Evolutionary conservation across 2,329 filamentous ascomycete genomes (phyloP), one percentile per base, ranked within the genome.

Genomic region (Diaporthe nobilis): DNA sequence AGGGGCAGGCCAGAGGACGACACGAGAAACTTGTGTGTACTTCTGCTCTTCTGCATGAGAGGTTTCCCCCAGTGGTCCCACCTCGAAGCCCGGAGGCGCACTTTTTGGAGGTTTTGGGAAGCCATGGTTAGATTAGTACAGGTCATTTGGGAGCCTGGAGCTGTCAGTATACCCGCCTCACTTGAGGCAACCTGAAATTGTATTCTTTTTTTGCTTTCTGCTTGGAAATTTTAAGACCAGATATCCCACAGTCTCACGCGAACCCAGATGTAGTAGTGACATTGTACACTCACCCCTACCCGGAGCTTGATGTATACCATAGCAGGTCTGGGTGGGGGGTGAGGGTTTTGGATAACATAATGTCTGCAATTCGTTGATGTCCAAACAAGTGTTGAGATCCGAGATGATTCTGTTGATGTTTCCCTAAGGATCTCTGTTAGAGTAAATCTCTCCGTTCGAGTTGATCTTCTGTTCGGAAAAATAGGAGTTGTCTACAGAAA

Each of bases 141-240:
- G 71, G 44, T 51, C 42, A 39, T 37, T 55, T 49, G 58, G 37
- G 61, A 57, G 76, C 63, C 73, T 60, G 63, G 73, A 73, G 76
- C 68, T 75, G 71, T 71, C 44, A 71, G 65, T 75, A 77, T 73
- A 75, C 73, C 73, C 65, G 71, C 73, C 71, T 77, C 70, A 67
- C 51, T 75, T 53, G 71, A 75, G 73, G 71, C 68, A 67, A 25
- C 61, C 13, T 70, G 65, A 28, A 55, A 70, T 70, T 70, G 17
- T 70, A 55, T 70, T 70, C 15, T 4, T 25, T 53, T 53, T 53
- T 53, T 31, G 12, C 3, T 28, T 22, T 53, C 39, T n/a, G n/a
- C 39, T 17, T 13, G 22, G 4, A 68, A 6, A 39, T 7, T 1
- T 53, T 0, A 13, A 22, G 42, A 51, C 22, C 12, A 39, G 17